These are phyloP conservation scores for Aechmea fasciata DNA, from an alignment of 176 grass and related monocot genomes.

Conservation along the genomic window DNA sequence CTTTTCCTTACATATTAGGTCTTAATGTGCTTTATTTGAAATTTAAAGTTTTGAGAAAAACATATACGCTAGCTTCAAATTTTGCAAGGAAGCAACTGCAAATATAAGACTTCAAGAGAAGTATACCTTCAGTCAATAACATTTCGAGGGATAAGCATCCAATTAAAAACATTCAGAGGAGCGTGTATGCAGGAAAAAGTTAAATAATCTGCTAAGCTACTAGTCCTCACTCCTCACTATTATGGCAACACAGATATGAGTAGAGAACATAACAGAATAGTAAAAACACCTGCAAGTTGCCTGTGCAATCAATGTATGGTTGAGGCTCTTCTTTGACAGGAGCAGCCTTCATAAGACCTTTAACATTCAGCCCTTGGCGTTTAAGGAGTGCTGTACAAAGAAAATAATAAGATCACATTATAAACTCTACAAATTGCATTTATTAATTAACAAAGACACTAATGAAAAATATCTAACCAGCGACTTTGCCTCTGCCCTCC, in stretches of 20 bases:
- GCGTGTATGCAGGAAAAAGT: too few species aligned
- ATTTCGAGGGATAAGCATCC: too few species aligned
- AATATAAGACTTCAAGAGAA: not conserved
- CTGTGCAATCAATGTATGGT: slow-evolving; percentile 96
- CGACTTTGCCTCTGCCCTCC: slow-evolving; percentile 97
- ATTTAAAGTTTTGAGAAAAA: too few species aligned
- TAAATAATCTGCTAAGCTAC: not conserved
- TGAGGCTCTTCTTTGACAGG: slow-evolving; percentile 87
- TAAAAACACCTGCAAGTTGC: slow-evolving; percentile 64
- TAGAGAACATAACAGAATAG: not conserved
- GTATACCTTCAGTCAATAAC: too few species aligned
- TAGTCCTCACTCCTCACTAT: not conserved
- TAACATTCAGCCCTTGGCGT: slow-evolving; percentile 88
- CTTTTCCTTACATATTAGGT: too few species aligned
- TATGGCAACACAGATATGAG: not conserved
- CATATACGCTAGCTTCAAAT: not conserved
- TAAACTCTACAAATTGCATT: not conserved
- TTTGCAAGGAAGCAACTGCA: slow-evolving; percentile 27
- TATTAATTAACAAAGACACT: not conserved
- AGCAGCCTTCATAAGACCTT: slow-evolving; percentile 66
- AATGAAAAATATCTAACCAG: slow-evolving; percentile 38
- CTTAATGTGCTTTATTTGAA: too few species aligned
- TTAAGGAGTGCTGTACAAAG: slow-evolving; percentile 71
- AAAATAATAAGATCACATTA: slow-evolving; percentile 14
- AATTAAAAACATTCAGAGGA: too few species aligned